A percentile compares a stretch with the other conserved stretches of the same genome.
Evolutionary conservation across 2,329 filamentous ascomycete genomes (phyloP).

Genomic region (Cyclaneusma minus): DNA sequence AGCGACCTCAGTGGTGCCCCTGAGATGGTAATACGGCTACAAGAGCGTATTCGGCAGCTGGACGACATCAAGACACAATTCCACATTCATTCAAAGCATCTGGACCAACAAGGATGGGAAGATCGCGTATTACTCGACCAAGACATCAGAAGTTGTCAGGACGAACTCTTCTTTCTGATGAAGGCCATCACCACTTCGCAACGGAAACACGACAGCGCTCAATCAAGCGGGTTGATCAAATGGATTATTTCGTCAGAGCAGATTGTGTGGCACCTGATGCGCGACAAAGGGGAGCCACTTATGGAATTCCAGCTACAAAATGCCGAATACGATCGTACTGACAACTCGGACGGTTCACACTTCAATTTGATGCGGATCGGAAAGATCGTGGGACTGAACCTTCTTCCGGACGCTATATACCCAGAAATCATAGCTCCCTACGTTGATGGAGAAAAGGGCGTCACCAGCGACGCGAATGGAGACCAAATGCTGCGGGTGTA

Average conservation of each 20-base stretch:
- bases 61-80: slow-evolving; percentile 96
- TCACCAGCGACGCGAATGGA: slow-evolving; percentile 37
- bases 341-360: slow-evolving; percentile 94
- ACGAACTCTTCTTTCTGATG: slow-evolving; percentile 99
- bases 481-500: slow-evolving; percentile 84
- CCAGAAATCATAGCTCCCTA: slow-evolving; percentile 93
- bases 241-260: slow-evolving; percentile 93
- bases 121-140: slow-evolving; percentile 79
- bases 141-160: slow-evolving; percentile 78
- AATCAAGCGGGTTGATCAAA: slow-evolving; percentile 66
- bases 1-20: slow-evolving; percentile 90
- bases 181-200: slow-evolving; percentile 97
- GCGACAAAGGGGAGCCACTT: slow-evolving; percentile 71
- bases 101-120: slow-evolving; percentile 84
- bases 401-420: slow-evolving; percentile 81
- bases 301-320: slow-evolving; percentile 88
- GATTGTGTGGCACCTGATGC: slow-evolving; percentile 93
- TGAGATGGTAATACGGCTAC: slow-evolving; percentile 79
- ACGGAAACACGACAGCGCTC: slow-evolving; percentile 61
- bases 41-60: slow-evolving; percentile 83
- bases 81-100: slow-evolving; percentile 74
- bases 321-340: slow-evolving; percentile 84
- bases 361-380: slow-evolving; percentile 83
- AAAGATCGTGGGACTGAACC: slow-evolving; percentile 74
- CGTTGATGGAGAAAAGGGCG: slow-evolving; percentile 45